Evolutionary conservation across 768 basidiomycete species (phyloP), one percentile per base, ranked within the genome.

Genomic region (Xerocomellus amylosporus): DNA sequence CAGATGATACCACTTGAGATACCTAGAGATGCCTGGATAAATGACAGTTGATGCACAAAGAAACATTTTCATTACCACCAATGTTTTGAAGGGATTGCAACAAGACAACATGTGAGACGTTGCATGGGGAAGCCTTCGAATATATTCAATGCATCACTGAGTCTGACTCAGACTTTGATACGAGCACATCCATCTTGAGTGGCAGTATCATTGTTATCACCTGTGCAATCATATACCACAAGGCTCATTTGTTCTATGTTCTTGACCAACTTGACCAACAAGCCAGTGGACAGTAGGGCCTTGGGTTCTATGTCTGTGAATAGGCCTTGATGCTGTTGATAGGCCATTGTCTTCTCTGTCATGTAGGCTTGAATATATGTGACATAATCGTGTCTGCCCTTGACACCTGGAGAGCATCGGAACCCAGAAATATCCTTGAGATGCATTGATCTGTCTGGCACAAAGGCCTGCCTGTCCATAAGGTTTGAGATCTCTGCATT

Each of bases 341-440:
- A 59, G 2, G 46, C 19, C 9, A 54, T 20, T 0, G 49, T 14
- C n/a, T 59, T 59, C 22, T 59, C 55, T 1, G 58, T 56, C 0
- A 44, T 56, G 9, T 59, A 59, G 0, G 55, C 55, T 12, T 56
- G 51, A 6, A 59, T 48, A 9, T 51, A 59, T 5, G 5, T 8
- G 10, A 58, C 48, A 1, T 34, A 2, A 22, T 50, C 48, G 2
- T 3, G 8, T 20, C 22, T 15, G 3, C 26, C 37, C 6, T 30
- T 19, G 10, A 0, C 2, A 4, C 26, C 37, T 7, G 38, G 37
- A 3, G 9, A 3, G 15, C 24, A 49, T 4, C 15, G 1, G 10
- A 49, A 49, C 0, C 47, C 47, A 3, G 24, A 3, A 5, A 49
- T 8, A 9, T 49, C 37, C 13, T 19, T 28, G 26, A 49, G 28